Evolutionary conservation across 2,329 filamentous ascomycete genomes (phyloP).

Genomic region (Alternaria incomplexa): DNA sequence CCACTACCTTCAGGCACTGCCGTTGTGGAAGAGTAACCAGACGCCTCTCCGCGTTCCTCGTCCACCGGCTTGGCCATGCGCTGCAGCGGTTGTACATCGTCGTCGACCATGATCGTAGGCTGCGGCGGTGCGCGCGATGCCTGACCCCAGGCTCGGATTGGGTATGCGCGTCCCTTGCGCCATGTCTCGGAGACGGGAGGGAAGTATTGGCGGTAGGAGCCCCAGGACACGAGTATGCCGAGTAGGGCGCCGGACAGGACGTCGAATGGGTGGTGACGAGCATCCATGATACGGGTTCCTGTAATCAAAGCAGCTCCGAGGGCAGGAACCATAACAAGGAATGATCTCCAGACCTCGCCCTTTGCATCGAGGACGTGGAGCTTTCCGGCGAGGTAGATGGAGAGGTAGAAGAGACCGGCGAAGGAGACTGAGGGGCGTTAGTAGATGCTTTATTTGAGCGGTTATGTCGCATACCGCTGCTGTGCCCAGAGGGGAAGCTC

Average conservation of each 20-base stretch:
- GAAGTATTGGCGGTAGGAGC: constrained; percentile 65
- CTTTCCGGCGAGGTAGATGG: constrained; percentile 65
- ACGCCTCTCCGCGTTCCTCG: constrained; percentile 41
- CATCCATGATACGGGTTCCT: constrained; percentile 66
- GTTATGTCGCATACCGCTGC: constrained; percentile 52
- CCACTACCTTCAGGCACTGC: constrained; percentile 19
- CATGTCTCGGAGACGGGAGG: constrained; percentile 61
- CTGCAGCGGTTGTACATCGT: constrained; percentile 41
- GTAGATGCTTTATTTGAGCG: constrained; percentile 6
- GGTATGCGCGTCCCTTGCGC: constrained; percentile 65
- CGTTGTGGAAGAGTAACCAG: constrained; percentile 36
- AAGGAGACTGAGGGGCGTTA: constrained; percentile 57
- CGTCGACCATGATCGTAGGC: constrained; percentile 32
- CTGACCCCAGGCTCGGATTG: constrained; percentile 62
- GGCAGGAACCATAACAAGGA: constrained; percentile 60
- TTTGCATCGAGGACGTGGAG: constrained; percentile 65
- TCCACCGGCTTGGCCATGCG: constrained; percentile 35
- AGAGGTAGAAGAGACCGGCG: constrained; percentile 65
- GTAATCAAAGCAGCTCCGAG: constrained; percentile 62
- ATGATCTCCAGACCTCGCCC: constrained; percentile 65
- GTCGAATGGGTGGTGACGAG: constrained; percentile 66
- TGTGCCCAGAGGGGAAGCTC: constrained; percentile 65
- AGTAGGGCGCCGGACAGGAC: constrained; percentile 62
- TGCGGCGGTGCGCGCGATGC: constrained; percentile 45
- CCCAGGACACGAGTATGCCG: constrained; percentile 59